A percentile compares a stretch with the other conserved stretches of the same genome.
Conservation (phyloP, 1,284 basidiomycete species). For the Tilletiopsis washingtonensis region DNA sequence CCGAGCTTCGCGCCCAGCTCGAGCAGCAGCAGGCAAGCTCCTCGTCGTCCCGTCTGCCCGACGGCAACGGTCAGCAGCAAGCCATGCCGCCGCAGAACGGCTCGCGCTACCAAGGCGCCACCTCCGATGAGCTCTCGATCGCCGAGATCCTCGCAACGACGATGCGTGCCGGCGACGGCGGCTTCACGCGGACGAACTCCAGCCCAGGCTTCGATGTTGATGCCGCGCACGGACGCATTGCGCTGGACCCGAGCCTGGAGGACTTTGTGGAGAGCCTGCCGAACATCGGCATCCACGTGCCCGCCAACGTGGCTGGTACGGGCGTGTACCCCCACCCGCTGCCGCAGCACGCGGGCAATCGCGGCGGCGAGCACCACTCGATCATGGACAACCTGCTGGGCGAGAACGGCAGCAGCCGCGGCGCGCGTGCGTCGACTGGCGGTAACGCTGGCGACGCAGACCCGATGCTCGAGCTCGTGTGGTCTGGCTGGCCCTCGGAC, state of each 20-base stretch:
- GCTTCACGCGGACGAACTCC: neutral
- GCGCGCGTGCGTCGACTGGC: neutral
- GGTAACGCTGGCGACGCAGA: neutral
- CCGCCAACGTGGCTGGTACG: neutral
- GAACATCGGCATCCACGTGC: neutral
- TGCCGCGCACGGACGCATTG: too few species aligned
- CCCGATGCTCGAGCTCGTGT: slow-evolving; percentile 25
- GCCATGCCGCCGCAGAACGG: too few species aligned
- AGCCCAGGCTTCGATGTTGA: too few species aligned
- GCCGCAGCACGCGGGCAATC: neutral
- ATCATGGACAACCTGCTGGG: too few species aligned
- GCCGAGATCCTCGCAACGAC: slow-evolving; percentile 34
- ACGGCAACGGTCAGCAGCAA: too few species aligned
- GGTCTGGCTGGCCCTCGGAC: slow-evolving; percentile 31
- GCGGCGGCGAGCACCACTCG: neutral
- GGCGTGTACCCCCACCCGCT: slow-evolving; percentile 1
- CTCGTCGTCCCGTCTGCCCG: too few species aligned
- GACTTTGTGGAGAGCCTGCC: neutral
- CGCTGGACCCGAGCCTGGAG: neutral
- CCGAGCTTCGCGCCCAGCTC: too few species aligned
- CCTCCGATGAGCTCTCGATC: slow-evolving; percentile 31
- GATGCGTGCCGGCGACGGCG: slow-evolving; percentile 32
- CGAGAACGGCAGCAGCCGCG: too few species aligned
- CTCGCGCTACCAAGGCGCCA: too few species aligned
- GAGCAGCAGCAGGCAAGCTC: neutral